Evolutionary conservation across 352 stramenopile species (phyloP).

Genomic region (Pythium folliculosum): DNA sequence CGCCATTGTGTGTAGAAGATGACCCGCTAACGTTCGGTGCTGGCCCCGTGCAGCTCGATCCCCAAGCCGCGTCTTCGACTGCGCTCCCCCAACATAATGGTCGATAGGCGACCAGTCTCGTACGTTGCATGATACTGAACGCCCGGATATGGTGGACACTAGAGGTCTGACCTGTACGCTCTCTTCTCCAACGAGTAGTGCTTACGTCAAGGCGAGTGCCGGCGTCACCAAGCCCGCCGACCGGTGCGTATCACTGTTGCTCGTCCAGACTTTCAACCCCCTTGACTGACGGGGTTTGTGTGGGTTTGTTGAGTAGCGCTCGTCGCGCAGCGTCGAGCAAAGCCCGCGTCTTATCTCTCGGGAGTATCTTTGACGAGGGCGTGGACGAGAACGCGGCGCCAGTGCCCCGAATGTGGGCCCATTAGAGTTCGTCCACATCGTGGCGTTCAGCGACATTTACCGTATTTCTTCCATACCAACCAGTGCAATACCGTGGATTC

Average conservation of each 20-base stretch:
- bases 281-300: not conserved
- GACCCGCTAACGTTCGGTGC: not conserved
- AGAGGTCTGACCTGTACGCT: not conserved
- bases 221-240: conserved; percentile 15
- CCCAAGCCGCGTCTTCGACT: conserved; percentile 13
- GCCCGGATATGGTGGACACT: no score
- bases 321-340: conserved; percentile 4
- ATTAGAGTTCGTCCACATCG: conserved; percentile 4
- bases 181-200: not conserved
- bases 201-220: conserved; percentile 24
- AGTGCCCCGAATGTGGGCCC: conserved; percentile 14
- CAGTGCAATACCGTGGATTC: not conserved
- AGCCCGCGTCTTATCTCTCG: conserved; percentile 23
- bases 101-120: conserved; percentile 17
- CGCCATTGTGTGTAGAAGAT: not conserved
- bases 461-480: not conserved
- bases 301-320: not conserved
- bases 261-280: not conserved
- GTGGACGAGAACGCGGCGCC: conserved; percentile 22
- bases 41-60: not conserved
- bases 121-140: conserved; percentile 8
- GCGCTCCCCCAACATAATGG: conserved; percentile 19
- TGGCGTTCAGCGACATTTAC: not conserved
- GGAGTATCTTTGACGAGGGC: conserved; percentile 28
- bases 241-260: not conserved